Base-by-base conservation (phyloP, 495 filamentous ascomycete species). In the Neurospora intermedia region DNA sequence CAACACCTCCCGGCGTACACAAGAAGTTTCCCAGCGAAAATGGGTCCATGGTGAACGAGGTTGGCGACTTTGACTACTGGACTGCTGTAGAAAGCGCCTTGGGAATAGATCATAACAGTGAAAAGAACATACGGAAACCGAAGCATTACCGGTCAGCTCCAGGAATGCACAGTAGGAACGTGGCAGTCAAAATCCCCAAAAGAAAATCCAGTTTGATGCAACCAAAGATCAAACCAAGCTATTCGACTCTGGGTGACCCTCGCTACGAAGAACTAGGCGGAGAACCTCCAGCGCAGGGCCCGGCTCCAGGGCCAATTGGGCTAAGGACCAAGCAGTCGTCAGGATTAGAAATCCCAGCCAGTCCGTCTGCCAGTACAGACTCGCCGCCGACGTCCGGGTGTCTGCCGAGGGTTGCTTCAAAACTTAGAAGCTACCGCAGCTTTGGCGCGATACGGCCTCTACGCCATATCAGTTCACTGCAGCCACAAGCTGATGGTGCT, bases 91-190 rank as follows among this genome's bases (percentile, higher is more conserved):
- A 66, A 66, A 35, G 27, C 15, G 54, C 54, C 15, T 35, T 66
- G 54, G 54, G 54, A 38, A 66, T 66, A 1, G 27, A 66, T 15
- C 27, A 27, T 66, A 31, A 6, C 27, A 66, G 18, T 18, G 54
- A 35, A 15, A 66, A 38, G 4, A 35, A 66, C 54, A 72, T 38
- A 1, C 73, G 62, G 0, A 10, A 43, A 23, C 77, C 74, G 4
- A 80, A 78, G 62, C 77, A 74, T 40, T 70, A 75, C 72, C 71
- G 75, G 3, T 77, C 78, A n/a, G 70, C 48, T 66, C 75, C 74
- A 38, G 76, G 75, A 43, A 80, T 78, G 71, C 75, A 45, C 69
- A 76, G 73, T 66, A 75, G 72, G 72, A 78, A 78, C 71, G 71
- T 73, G 71, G 46, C 43, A 71, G 9, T 76, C 43, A 23, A 72